These are phyloP conservation scores for Fusarium guadeloupense DNA, from an alignment of 2,329 filamentous ascomycete species.

Conservation along the genomic window DNA sequence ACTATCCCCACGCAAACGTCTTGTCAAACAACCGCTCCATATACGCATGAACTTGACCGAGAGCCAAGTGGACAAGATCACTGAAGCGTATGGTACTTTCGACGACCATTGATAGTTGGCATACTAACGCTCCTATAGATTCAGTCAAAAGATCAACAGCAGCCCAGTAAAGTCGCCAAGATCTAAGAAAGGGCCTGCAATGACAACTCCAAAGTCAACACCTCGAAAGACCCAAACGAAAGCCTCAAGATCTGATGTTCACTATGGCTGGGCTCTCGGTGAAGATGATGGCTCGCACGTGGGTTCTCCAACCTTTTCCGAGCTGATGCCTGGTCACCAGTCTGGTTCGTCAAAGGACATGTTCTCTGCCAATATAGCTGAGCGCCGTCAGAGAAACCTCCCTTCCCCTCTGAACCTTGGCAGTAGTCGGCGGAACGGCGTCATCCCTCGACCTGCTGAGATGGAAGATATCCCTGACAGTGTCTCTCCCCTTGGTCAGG, in stretches of 20 bases:
- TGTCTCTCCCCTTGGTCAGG: constrained; percentile 44
- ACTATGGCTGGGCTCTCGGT: constrained; percentile 13
- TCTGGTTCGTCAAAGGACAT: constrained; percentile 23
- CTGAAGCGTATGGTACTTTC: constrained; percentile 52
- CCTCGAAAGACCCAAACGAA: constrained; percentile 26
- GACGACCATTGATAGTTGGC: no score
- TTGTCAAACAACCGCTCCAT: constrained; percentile 52
- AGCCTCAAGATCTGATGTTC: not conserved
- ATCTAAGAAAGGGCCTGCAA: constrained; percentile 27
- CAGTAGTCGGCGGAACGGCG: constrained; percentile 1
- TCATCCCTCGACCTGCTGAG: constrained; percentile 15
- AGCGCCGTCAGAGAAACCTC: constrained; percentile 43
- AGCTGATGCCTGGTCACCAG: constrained; percentile 44
- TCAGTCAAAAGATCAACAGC: constrained; percentile 46
- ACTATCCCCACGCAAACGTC: constrained; percentile 49
- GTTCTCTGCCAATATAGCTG: constrained; percentile 40
- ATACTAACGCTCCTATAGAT: constrained; percentile 41
- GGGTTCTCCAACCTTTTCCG: constrained; percentile 45
- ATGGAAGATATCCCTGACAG: constrained; percentile 33
- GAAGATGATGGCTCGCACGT: constrained; percentile 15
- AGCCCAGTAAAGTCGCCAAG: constrained; percentile 37
- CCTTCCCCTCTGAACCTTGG: constrained; percentile 44
- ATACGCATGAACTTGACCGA: constrained; percentile 61
- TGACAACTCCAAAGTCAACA: constrained; percentile 34
- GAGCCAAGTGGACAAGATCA: constrained; percentile 58